These are phyloP conservation scores for Astragalus glycyphyllos DNA, from an alignment of 306 rosid species.

Conservation along the genomic window DNA sequence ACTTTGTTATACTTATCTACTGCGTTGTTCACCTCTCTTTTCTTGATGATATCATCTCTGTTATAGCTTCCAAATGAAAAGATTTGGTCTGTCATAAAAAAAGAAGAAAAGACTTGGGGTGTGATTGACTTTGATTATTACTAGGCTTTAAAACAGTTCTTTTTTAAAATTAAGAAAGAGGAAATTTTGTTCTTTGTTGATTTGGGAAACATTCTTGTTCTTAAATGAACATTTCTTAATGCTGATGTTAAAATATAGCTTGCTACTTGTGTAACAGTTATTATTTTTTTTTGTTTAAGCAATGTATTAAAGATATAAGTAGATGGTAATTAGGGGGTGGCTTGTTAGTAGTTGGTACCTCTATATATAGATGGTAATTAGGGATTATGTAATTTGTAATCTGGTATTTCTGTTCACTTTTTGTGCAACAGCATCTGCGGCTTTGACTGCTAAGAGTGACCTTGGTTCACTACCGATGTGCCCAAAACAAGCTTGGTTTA, in stretches of 20 bases:
- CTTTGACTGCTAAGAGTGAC: constrained; percentile 50
- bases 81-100: background rate
- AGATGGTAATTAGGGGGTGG: too few species aligned
- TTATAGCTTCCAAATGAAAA: constrained; percentile 8
- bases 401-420: constrained; percentile 22
- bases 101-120: too few species aligned
- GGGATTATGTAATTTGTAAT: constrained; percentile 4
- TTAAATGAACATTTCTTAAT: constrained; percentile 15
- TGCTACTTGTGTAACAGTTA: background rate
- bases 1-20: constrained; percentile 14
- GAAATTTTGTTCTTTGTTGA: too few species aligned
- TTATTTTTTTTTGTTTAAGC: background rate
- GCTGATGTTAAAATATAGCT: constrained; percentile 1
- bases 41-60: constrained; percentile 9
- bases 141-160: too few species aligned
- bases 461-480: constrained; percentile 61
- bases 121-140: too few species aligned
- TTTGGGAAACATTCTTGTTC: background rate
- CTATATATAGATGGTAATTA: too few species aligned
- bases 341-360: too few species aligned
- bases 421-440: constrained; percentile 50
- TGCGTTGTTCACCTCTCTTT: background rate
- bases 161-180: too few species aligned
- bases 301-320: too few species aligned
- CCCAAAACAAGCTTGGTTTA: constrained; percentile 52